These are phyloP conservation scores for Ambrosiella xylebori DNA, from an alignment of 2,329 filamentous ascomycete genomes.

Conservation along the genomic window DNA sequence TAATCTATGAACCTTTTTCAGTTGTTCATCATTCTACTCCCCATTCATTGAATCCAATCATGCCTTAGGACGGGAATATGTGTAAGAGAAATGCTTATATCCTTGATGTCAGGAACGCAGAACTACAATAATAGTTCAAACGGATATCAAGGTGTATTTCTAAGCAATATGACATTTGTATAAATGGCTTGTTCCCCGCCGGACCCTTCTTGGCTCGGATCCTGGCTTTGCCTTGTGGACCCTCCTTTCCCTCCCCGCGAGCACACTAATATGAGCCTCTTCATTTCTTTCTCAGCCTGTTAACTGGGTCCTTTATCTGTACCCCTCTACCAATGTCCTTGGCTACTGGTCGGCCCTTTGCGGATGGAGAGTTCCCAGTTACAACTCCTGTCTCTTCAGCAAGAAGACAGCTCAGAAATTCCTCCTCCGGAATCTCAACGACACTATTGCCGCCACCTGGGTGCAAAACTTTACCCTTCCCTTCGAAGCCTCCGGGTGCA, in stretches of 20 bases:
- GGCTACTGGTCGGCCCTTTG: slow-evolving; percentile 33
- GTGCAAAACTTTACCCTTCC: slow-evolving; percentile 27
- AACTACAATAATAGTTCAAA: no score
- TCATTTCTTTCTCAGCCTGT: not conserved
- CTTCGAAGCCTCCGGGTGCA: slow-evolving; percentile 27
- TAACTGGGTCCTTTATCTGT: not conserved
- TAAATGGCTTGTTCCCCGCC: no score
- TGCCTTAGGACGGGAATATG: no score
- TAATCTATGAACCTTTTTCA: not conserved
- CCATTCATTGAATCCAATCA: no score
- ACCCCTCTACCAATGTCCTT: slow-evolving; percentile 17
- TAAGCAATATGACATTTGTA: no score
- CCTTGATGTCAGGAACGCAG: no score
- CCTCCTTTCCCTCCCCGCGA: no score
- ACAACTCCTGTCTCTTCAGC: slow-evolving; percentile 19
- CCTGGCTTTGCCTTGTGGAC: no score
- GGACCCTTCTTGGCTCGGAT: no score
- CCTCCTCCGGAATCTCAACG: slow-evolving; percentile 20
- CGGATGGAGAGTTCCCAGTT: slow-evolving; percentile 25
- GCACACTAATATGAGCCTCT: not conserved
- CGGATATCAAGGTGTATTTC: no score
- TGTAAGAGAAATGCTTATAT: no score
- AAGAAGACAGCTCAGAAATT: slow-evolving; percentile 14
- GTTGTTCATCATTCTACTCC: no score
- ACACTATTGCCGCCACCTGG: slow-evolving; percentile 21